Evolutionary conservation across 2,329 filamentous ascomycete genomes (phyloP).

Genomic region (Trichoderma guizhouense): DNA sequence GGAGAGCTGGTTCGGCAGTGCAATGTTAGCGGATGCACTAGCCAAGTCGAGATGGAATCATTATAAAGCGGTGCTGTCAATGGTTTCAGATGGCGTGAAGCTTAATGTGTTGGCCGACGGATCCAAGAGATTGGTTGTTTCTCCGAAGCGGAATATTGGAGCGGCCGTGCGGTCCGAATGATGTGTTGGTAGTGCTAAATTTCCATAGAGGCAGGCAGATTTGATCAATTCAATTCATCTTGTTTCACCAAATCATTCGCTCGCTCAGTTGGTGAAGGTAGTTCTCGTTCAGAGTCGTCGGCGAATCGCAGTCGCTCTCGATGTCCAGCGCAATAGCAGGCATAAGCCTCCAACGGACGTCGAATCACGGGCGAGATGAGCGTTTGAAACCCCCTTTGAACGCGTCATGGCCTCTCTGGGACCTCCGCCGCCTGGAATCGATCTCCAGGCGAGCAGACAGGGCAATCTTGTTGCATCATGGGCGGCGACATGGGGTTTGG

Average conservation of each 20-base stretch:
- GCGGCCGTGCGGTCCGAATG: constrained; percentile 1
- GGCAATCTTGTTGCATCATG: not conserved
- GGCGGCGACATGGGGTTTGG: constrained; percentile 14
- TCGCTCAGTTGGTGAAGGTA: not conserved
- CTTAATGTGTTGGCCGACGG: not conserved
- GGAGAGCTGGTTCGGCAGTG: not conserved
- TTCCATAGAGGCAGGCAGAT: not conserved
- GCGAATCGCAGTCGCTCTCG: not conserved
- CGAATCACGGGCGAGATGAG: not conserved
- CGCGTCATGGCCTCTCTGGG: not conserved
- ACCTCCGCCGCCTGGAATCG: not conserved
- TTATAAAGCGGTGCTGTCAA: not conserved
- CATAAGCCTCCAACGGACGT: not conserved
- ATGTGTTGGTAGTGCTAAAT: not conserved
- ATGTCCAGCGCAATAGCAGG: not conserved
- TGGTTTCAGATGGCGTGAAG: constrained; percentile 1
- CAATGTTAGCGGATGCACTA: not conserved
- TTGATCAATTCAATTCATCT: not conserved
- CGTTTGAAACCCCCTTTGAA: not conserved
- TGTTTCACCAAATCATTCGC: not conserved
- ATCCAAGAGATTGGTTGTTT: not conserved
- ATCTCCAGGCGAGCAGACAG: not conserved
- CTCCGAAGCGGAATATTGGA: not conserved
- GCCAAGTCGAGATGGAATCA: not conserved
- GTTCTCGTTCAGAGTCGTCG: not conserved